Base-by-base conservation (phyloP, 176 grass and related monocot genomes). In the Avena atlantica region DNA sequence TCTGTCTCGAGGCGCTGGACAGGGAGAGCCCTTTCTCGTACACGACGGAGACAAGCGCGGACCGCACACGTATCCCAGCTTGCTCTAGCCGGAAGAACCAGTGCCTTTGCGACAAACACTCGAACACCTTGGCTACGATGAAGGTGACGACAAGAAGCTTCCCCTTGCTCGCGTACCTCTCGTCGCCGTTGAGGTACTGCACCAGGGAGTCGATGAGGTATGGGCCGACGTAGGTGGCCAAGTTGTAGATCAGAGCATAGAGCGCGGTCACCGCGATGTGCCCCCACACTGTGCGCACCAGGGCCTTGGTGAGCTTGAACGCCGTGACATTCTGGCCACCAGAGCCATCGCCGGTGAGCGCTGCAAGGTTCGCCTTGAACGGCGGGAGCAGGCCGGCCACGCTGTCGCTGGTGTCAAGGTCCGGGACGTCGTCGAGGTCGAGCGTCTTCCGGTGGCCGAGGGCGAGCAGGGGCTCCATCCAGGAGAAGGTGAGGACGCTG, bases 171-270 rank as follows among this genome's bases (percentile, higher is more conserved):
- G 86, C 78, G 76, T 85, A 88, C 58, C 63, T 79, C 68, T 86
- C 64, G 67, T 82, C 89, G 67, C 85, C 96, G 64, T 92, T 93
- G 45, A 98, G 93, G 90, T 95, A 98, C n/a, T 92, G 90, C 52
- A 98, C 96, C 61, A 98, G 80, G 31, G 82, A 95, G 36, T 91
- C 78, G 47, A 98, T 95, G 64, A 98, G 88, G 84, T 94, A 98
- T 2, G 93, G 93, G 14, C 96, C 96, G 3, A 95, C 93, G 78
- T 95, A 98, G 70, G 91, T 86, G 63, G 96, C 81, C 5, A 92
- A 37, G 57, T 80, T 95, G 78, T 92, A 79, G 27, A 95, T 87
- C 29, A 94, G 63, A 10, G 77, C 88, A 63, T 91, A 94, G 67
- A 98, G 11, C 79, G 93, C 92, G 73, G 87, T 95, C 47, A 98